These are phyloP conservation scores for Chlamydomonas reinhardtii DNA, from an alignment of 163 green algal genomes.

Conservation along the genomic window DNA sequence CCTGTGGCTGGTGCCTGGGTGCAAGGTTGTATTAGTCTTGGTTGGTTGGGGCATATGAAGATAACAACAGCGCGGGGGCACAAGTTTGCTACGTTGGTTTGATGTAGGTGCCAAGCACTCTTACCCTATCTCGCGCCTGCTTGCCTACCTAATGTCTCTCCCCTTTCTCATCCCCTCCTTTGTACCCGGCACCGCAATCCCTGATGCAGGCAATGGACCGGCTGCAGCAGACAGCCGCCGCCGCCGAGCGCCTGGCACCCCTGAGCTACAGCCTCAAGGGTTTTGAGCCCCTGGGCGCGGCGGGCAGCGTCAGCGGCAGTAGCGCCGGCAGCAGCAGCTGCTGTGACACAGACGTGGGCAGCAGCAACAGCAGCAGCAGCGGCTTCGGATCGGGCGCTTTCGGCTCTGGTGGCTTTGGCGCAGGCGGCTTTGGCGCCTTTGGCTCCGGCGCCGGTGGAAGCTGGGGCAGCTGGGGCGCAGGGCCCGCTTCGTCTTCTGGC, in stretches of 20 bases:
- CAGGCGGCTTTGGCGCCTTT: background rate
- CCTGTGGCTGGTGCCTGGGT: no score
- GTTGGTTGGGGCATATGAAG: no score
- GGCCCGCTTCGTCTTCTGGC: background rate
- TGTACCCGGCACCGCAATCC: no score
- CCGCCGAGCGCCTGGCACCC: conserved; percentile 15
- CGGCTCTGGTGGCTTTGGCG: background rate
- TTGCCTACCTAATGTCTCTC: no score
- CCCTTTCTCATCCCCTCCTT: no score
- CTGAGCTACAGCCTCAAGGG: conserved; percentile 42
- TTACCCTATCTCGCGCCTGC: no score
- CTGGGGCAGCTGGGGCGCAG: no score
- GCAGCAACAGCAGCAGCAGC: conserved; percentile 1
- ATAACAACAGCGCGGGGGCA: no score
- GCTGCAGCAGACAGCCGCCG: conserved; percentile 26
- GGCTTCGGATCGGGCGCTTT: background rate
- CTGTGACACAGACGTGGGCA: background rate
- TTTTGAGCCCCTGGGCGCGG: conserved; percentile 15
- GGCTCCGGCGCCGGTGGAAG: no score
- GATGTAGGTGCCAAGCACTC: no score
- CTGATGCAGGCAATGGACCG: conserved; percentile 49
- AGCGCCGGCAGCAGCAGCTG: background rate
- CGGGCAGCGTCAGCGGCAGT: conserved; percentile 1
- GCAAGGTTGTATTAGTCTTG: no score
- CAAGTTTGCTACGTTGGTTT: no score